phyloP scores from a whole-genome alignment of 1,284 basidiomycete species.

The Polyporus tsugae region DNA sequence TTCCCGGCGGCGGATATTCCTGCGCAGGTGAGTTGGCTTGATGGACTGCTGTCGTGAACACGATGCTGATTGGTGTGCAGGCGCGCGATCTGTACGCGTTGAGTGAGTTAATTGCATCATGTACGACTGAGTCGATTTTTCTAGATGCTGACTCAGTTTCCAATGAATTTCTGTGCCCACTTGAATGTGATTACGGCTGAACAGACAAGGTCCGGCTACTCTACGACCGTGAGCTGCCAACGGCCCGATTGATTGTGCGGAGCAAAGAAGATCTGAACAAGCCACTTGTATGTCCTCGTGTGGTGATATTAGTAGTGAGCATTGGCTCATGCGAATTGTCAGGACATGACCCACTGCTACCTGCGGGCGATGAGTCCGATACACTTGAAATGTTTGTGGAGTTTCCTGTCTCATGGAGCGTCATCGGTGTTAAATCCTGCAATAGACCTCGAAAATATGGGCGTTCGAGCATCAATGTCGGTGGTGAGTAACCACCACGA shows the following conservation, averaged over 20 bases:
- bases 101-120: slow-evolving; percentile 35
- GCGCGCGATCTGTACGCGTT: slow-evolving; percentile 42
- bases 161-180: slow-evolving; percentile 6
- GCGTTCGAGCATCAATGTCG: slow-evolving; percentile 86
- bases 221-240: slow-evolving; percentile 82
- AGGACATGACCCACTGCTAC: slow-evolving; percentile 90
- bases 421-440: not conserved
- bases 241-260: slow-evolving; percentile 81
- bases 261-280: slow-evolving; percentile 71
- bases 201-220: slow-evolving; percentile 84
- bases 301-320: not conserved
- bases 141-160: not conserved
- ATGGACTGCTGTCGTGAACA: not conserved
- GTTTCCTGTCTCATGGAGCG: slow-evolving; percentile 12
- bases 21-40: slow-evolving; percentile 52
- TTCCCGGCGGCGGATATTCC: slow-evolving; percentile 72
- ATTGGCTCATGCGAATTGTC: slow-evolving; percentile 9
- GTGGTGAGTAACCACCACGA: slow-evolving; percentile 56
- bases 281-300: slow-evolving; percentile 68
- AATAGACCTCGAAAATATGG: slow-evolving; percentile 82
- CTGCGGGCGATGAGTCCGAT: slow-evolving; percentile 92
- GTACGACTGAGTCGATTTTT: not conserved
- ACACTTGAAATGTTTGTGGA: slow-evolving; percentile 77
- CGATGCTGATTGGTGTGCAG: slow-evolving; percentile 22
- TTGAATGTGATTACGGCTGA: not conserved